Percentiles rank a stretch among this genome's conserved stretches.
phyloP scores from a whole-genome alignment of 495 filamentous ascomycete genomes.

The Annulohypoxylon stygium region DNA sequence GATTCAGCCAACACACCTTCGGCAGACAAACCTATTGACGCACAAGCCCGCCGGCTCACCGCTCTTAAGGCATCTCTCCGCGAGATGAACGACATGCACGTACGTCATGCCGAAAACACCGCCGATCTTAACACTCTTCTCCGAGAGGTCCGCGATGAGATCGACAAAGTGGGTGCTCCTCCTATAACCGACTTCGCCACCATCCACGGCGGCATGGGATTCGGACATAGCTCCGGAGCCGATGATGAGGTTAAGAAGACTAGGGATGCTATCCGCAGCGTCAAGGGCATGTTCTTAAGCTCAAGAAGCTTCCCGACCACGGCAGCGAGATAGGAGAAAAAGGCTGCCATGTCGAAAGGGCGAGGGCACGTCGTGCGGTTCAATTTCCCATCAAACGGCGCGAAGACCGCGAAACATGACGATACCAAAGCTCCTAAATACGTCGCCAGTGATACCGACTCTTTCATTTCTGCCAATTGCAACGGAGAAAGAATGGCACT shows the following conservation, averaged over 20 bases:
- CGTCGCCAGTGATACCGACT: not conserved
- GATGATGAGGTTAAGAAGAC: slow-evolving; percentile 83
- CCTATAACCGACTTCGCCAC: slow-evolving; percentile 47
- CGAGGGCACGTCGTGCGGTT: not conserved
- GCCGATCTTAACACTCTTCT: slow-evolving; percentile 58
- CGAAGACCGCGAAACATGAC: not conserved
- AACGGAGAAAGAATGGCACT: not conserved
- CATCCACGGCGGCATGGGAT: slow-evolving; percentile 54
- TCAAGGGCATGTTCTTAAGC: slow-evolving; percentile 94
- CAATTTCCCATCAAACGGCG: not conserved
- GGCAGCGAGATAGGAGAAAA: slow-evolving; percentile 43
- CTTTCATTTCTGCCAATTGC: not conserved
- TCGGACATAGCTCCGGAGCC: slow-evolving; percentile 64
- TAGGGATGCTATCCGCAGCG: slow-evolving; percentile 85
- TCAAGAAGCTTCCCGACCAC: slow-evolving; percentile 71
- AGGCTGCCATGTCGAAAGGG: not conserved
- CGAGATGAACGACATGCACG: slow-evolving; percentile 64
- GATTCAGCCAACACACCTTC: slow-evolving; percentile 57
- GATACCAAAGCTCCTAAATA: not conserved
- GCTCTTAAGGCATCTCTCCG: slow-evolving; percentile 62
- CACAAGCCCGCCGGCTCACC: slow-evolving; percentile 52
- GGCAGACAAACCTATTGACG: slow-evolving; percentile 57
- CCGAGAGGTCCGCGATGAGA: slow-evolving; percentile 62
- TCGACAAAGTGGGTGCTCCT: slow-evolving; percentile 59
- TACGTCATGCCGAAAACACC: slow-evolving; percentile 53